Evolutionary conservation across 2,329 filamentous ascomycete species (phyloP), one percentile per base, ranked within the genome.

Genomic region (Apiospora pterosperma): DNA sequence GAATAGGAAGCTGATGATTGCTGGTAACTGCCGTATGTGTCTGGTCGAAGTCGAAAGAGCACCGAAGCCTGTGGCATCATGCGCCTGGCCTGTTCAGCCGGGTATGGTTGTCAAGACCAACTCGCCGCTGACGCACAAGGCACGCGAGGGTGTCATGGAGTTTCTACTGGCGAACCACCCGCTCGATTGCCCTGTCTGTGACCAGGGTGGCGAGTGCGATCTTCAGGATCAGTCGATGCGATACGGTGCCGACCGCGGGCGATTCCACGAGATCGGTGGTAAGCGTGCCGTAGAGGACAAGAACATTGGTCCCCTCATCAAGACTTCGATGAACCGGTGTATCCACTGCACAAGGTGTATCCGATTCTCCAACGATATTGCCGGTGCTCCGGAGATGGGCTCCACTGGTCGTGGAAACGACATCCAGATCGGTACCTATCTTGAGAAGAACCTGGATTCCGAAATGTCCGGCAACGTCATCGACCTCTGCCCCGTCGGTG

Each of bases 41-140:
- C 84, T 99, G 76, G 96, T 99, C 76, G 96, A 99, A 84, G 96
- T 99, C 71, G 96, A 98, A 83, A 89, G 89, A 80, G 92, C 93
- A 67, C 96, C 96, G 66, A 99, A 99, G 83, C 96, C 96, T 66
- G 94, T 98, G 64, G 96, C 96, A 73, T 99, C 96, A 68, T 99
- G 96, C 81, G 96, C 96, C 72, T 99, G 96, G 96, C 96, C 96
- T 62, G 96, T 98, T 71, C 94, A 97, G 80, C 92, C 96, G 64
- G 96, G 96, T 67, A 99, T 99, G 96, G 93, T 97, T 62, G 96
- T 99, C 74, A 97, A 98, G 88, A 99, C 96, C 69, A 93, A 97
- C 81, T 97, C 96, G 64, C 92, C 95, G 52, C 87, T 98, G 69
- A 91, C 93, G 73, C 96, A 99, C 85, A 99, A 99, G 84, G 96